phyloP scores from a whole-genome alignment of 1,284 basidiomycete species.

The Fistulina hepatica region DNA sequence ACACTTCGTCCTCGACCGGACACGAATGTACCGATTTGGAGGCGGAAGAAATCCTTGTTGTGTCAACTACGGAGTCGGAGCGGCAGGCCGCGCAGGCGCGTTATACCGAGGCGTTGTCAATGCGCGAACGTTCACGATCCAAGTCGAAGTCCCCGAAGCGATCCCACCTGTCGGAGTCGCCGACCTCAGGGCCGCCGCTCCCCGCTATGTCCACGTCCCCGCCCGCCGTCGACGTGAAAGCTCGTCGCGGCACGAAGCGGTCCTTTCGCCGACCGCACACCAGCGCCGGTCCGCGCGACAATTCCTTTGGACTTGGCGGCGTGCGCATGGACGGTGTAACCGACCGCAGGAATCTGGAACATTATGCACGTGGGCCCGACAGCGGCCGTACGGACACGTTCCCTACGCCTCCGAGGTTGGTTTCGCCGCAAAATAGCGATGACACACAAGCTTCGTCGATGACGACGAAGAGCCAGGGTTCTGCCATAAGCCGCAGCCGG shows the following conservation, averaged over 20 bases:
- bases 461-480: slow-evolving; percentile 23
- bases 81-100: slow-evolving; percentile 53
- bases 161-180: slow-evolving; percentile 14
- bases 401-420: not conserved
- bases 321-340: slow-evolving; percentile 5
- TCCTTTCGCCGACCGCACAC: slow-evolving; percentile 48
- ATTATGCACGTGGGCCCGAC: too few relatives aligned
- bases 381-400: not conserved
- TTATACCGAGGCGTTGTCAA: slow-evolving; percentile 37
- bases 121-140: slow-evolving; percentile 27
- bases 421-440: slow-evolving; percentile 14
- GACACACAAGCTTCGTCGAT: too few relatives aligned
- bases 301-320: slow-evolving; percentile 27
- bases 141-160: slow-evolving; percentile 54
- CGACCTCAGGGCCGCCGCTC: not conserved
- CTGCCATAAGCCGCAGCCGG: slow-evolving; percentile 26
- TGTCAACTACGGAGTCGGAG: slow-evolving; percentile 59
- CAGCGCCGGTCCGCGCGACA: slow-evolving; percentile 54
- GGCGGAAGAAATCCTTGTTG: slow-evolving; percentile 52
- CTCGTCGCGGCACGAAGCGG: slow-evolving; percentile 8
- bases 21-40: slow-evolving; percentile 58
- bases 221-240: slow-evolving; percentile 16
- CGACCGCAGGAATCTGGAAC: slow-evolving; percentile 4
- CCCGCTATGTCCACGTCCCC: slow-evolving; percentile 11
- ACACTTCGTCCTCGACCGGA: slow-evolving; percentile 42